A percentile compares a stretch with the other conserved stretches of the same genome.
Conservation (phyloP, 2,329 filamentous ascomycete genomes). For the Phialocephala subalpina region DNA sequence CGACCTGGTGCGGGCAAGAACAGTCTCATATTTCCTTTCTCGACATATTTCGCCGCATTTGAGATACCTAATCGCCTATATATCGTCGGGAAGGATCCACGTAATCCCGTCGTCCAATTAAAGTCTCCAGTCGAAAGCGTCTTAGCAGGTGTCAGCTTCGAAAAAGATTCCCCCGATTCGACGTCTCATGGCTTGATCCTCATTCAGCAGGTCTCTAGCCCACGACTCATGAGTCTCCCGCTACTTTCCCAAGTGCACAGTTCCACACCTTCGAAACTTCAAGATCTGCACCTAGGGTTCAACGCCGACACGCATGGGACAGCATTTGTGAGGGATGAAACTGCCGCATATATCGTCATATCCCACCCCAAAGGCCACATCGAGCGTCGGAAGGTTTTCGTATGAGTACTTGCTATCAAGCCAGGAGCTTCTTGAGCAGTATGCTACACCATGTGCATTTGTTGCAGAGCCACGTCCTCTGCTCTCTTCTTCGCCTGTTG, state of each 20-base stretch:
- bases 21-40: slow-evolving; percentile 18
- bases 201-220: neutral
- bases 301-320: neutral
- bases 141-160: slow-evolving; percentile 8
- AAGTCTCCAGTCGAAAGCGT: neutral
- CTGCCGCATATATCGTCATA: slow-evolving; percentile 1
- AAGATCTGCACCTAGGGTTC: slow-evolving; percentile 2
- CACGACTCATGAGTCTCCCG: slow-evolving; percentile 7
- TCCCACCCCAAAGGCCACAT: slow-evolving; percentile 11
- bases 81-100: slow-evolving; percentile 6
- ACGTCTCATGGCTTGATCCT: slow-evolving; percentile 9
- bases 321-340: neutral
- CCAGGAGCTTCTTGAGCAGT: neutral
- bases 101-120: neutral
- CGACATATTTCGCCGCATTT: slow-evolving; percentile 17
- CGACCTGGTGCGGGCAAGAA: slow-evolving; percentile 2
- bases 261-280: neutral
- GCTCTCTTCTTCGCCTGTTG: slow-evolving; percentile 14
- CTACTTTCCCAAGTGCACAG: slow-evolving; percentile 2
- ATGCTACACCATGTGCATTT: neutral
- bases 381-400: slow-evolving; percentile 13
- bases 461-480: neutral
- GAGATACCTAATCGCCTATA: slow-evolving; percentile 20
- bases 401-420: neutral
- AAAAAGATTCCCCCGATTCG: neutral